Evolutionary conservation across 106 monocot species (phyloP).

Genomic region (Gastrodia elata): DNA sequence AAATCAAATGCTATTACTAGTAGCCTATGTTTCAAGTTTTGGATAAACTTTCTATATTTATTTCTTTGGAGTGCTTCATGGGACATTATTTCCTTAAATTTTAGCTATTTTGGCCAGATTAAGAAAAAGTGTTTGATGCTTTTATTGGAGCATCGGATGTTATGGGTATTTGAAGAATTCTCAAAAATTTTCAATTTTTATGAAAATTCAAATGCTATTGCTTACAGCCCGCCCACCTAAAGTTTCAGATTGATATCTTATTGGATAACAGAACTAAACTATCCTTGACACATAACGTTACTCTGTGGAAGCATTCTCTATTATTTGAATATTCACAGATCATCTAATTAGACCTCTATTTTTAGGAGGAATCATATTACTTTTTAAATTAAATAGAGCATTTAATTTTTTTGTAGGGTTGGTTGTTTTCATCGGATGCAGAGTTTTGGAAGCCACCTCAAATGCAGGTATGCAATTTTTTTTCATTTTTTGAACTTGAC

Average conservation of each 20-base stretch:
- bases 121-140: background rate
- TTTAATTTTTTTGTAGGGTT: constrained; percentile 46
- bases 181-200: background rate
- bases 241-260: background rate
- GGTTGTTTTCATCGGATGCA: constrained; percentile 91
- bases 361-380: background rate
- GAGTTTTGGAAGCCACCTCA: constrained; percentile 84
- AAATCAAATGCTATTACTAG: no score
- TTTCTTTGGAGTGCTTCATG: background rate
- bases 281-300: background rate
- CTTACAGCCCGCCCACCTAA: background rate
- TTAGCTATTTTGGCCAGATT: no score
- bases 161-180: background rate
- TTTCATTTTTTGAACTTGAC: background rate
- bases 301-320: background rate
- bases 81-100: background rate
- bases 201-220: background rate
- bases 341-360: background rate
- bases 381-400: background rate
- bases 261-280: background rate
- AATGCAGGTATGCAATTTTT: constrained; percentile 56
- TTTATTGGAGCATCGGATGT: background rate
- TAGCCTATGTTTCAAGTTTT: background rate
- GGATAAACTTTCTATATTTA: background rate
- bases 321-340: background rate